These are phyloP conservation scores for Neurospora africana DNA, from an alignment of 495 filamentous ascomycete genomes.

Conservation along the genomic window DNA sequence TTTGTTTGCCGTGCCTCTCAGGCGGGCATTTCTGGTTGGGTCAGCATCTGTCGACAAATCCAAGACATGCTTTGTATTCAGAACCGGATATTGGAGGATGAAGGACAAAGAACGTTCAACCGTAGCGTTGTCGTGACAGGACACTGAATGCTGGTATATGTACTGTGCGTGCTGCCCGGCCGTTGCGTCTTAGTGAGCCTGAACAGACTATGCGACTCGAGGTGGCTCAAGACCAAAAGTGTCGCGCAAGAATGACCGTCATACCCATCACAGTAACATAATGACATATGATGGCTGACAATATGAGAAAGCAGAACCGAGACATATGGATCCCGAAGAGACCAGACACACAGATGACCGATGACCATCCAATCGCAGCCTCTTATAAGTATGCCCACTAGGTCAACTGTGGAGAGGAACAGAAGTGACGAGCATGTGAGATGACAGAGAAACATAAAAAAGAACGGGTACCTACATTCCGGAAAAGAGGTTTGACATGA, in stretches of 20 bases:
- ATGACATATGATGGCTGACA: background rate
- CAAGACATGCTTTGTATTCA: slow-evolving; percentile 1
- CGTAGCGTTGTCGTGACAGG: background rate
- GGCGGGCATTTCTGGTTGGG: slow-evolving; percentile 33
- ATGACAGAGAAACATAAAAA: slow-evolving; percentile 2
- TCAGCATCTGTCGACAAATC: slow-evolving; percentile 17
- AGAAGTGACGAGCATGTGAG: slow-evolving; percentile 1
- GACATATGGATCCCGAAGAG: background rate
- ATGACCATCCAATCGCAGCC: background rate
- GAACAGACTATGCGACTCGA: background rate
- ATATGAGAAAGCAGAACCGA: slow-evolving; percentile 2
- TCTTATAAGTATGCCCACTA: background rate
- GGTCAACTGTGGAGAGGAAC: background rate
- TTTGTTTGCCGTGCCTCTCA: slow-evolving; percentile 35
- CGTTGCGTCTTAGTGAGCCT: background rate
- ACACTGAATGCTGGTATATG: background rate
- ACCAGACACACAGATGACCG: background rate
- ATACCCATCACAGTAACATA: background rate
- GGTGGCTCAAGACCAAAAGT: background rate
- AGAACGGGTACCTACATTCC: slow-evolving; percentile 54
- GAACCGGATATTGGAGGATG: background rate
- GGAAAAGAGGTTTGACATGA: slow-evolving; percentile 69
- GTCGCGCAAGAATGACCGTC: background rate
- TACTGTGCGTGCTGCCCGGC: background rate
- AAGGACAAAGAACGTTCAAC: background rate